Conservation (phyloP, 805 yeast species). For the Saccharomyces paradoxus region DNA sequence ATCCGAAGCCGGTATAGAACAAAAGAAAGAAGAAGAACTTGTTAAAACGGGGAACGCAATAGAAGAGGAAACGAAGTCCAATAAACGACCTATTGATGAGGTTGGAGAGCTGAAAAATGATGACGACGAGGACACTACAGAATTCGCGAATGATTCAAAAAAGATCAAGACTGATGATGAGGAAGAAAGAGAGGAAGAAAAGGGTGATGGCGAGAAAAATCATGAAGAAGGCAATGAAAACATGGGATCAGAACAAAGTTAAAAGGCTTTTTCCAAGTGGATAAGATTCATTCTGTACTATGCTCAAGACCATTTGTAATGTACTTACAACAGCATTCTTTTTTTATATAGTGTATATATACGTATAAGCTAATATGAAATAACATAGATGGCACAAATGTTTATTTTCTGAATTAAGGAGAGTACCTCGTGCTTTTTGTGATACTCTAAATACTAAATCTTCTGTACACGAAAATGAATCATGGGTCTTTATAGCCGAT, state of each 20-base stretch:
- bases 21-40: not conserved
- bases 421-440: not conserved
- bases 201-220: not conserved
- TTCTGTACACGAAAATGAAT: not conserved
- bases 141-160: not conserved
- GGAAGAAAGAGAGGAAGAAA: not conserved
- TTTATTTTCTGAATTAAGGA: too few species aligned
- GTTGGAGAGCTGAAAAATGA: not conserved
- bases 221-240: not conserved
- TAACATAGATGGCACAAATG: not conserved
- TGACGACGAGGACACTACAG: not conserved
- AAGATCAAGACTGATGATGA: not conserved
- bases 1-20: not conserved
- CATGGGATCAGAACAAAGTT: not conserved
- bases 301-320: not conserved
- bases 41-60: not conserved
- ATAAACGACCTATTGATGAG: not conserved
- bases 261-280: slow-evolving; percentile 7
- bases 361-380: not conserved
- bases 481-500: not conserved
- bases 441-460: not conserved
- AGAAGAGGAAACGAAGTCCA: not conserved
- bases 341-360: not conserved
- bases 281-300: slow-evolving; percentile 3
- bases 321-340: not conserved